Conservation (phyloP, 2,329 filamentous ascomycete species). For the Fusarium pseudograminearum region DNA sequence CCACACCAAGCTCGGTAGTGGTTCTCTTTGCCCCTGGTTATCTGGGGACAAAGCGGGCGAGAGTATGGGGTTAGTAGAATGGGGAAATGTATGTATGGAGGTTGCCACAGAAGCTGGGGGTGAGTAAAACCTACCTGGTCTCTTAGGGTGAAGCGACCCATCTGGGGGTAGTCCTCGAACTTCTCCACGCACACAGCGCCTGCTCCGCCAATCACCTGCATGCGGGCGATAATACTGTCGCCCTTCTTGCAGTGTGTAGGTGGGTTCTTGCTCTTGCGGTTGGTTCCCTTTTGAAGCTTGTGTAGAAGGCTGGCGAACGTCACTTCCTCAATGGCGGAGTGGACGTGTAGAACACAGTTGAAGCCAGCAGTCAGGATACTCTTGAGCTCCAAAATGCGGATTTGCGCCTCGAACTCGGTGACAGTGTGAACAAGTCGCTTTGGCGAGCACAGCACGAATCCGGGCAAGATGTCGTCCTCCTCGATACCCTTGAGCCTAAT, state of each 20-base stretch:
- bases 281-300: slow-evolving; percentile 94
- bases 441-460: slow-evolving; percentile 95
- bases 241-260: slow-evolving; percentile 89
- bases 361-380: slow-evolving; percentile 93
- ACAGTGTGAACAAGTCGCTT: slow-evolving; percentile 96
- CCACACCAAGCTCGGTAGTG: slow-evolving; percentile 20
- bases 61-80: slow-evolving; percentile 26
- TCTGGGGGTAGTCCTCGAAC: slow-evolving; percentile 95
- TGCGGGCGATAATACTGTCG: slow-evolving; percentile 88
- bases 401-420: slow-evolving; percentile 91
- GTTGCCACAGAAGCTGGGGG: slow-evolving; percentile 17
- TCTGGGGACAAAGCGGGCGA: slow-evolving; percentile 14
- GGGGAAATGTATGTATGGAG: slow-evolving; percentile 6
- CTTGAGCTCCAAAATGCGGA: slow-evolving; percentile 94
- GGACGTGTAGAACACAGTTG: slow-evolving; percentile 97
- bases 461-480: slow-evolving; percentile 95
- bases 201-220: slow-evolving; percentile 87
- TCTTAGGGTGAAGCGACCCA: slow-evolving; percentile 89
- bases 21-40: slow-evolving; percentile 1
- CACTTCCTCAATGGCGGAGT: slow-evolving; percentile 97
- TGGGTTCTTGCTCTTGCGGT: slow-evolving; percentile 90
- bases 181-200: slow-evolving; percentile 91
- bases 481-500: slow-evolving; percentile 93
- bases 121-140: slow-evolving; percentile 74
- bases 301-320: slow-evolving; percentile 90